Percentiles rank a stretch among this genome's conserved stretches.
These are phyloP conservation scores for Cystobasidium onofrii DNA, from an alignment of 768 basidiomycete genomes.

Conservation along the genomic window DNA sequence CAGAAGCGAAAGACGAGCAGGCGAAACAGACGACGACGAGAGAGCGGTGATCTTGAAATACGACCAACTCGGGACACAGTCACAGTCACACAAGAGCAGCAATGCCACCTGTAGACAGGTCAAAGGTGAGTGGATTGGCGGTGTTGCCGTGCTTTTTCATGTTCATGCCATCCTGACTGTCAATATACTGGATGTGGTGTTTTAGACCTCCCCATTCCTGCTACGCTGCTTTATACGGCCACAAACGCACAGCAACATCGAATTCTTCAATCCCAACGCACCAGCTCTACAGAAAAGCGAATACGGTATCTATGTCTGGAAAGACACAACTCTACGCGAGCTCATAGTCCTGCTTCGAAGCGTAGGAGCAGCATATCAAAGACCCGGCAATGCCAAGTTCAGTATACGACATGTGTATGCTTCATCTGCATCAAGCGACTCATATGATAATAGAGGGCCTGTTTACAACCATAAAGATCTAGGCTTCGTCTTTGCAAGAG, in stretches of 20 bases:
- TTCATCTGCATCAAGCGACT: conserved; percentile 21
- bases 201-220: conserved; percentile 39
- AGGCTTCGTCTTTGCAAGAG: conserved; percentile 22
- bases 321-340: conserved; percentile 38
- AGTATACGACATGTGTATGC: conserved; percentile 39
- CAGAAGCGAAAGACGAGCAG: neutral
- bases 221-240: conserved; percentile 37
- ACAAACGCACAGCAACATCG: conserved; percentile 18
- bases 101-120: conserved; percentile 30
- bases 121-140: conserved; percentile 25
- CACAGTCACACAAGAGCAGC: neutral
- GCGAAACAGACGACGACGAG: neutral
- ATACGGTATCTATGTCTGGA: conserved; percentile 38
- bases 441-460: neutral
- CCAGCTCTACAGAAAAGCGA: conserved; percentile 26
- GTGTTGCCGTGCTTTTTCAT: neutral
- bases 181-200: no score
- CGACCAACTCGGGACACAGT: neutral
- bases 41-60: neutral
- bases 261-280: neutral
- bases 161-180: neutral
- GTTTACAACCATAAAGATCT: conserved; percentile 30
- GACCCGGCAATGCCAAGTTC: conserved; percentile 29
- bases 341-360: conserved; percentile 36
- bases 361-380: conserved; percentile 22